phyloP scores from a whole-genome alignment of 2,329 filamentous ascomycete species.

The Geoglossum cookeanum region DNA sequence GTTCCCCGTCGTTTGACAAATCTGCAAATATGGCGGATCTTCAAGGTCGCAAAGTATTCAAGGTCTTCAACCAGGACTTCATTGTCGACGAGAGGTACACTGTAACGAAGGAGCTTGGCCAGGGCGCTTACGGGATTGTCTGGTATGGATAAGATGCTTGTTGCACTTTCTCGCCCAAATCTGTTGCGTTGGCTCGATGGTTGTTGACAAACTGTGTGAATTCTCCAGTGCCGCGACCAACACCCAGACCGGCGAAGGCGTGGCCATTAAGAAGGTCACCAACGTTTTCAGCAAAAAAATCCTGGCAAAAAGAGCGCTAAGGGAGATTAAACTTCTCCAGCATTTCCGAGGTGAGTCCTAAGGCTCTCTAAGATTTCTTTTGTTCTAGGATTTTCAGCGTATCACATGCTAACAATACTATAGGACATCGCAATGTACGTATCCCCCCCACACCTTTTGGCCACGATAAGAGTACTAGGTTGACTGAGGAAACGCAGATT shows the following conservation, averaged over 20 bases:
- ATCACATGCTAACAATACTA: background rate
- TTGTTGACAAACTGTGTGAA: background rate
- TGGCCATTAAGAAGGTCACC: conserved; percentile 98
- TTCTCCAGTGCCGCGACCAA: conserved; percentile 67
- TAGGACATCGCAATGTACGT: conserved; percentile 6
- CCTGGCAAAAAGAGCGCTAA: conserved; percentile 86
- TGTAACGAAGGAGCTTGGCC: conserved; percentile 94
- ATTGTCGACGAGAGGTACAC: conserved; percentile 96
- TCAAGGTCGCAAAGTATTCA: conserved; percentile 75
- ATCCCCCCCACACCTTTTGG: conserved; percentile 7
- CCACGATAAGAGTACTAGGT: background rate
- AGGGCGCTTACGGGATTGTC: conserved; percentile 96
- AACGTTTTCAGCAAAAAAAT: conserved; percentile 99
- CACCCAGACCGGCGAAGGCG: conserved; percentile 73
- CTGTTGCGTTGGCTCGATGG: background rate
- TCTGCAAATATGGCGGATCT: conserved; percentile 34
- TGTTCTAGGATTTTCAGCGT: too few relatives aligned
- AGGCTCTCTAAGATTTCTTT: background rate
- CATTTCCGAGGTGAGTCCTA: conserved; percentile 52
- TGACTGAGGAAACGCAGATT: conserved; percentile 40
- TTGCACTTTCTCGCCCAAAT: background rate
- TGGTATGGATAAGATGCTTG: conserved; percentile 42
- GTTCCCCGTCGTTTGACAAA: conserved; percentile 79
- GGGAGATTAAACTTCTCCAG: conserved; percentile 96
- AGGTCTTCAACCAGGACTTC: conserved; percentile 99